A percentile compares a stretch with the other conserved stretches of the same genome.
Evolutionary conservation across 805 yeast genomes (phyloP).

Genomic region (Zygoascus tannicola): DNA sequence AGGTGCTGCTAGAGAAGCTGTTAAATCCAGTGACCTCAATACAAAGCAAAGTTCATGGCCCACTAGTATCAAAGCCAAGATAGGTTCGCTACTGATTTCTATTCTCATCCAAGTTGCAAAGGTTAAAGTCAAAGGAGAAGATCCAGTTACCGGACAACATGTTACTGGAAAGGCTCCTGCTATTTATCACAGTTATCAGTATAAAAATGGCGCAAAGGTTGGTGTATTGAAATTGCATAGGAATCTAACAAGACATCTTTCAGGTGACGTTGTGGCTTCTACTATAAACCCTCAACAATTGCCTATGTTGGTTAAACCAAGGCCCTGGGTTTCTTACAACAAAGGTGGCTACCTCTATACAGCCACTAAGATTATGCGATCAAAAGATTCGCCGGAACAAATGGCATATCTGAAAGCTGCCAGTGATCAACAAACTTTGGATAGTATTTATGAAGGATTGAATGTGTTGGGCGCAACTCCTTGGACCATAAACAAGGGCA

Average conservation of each 20-base stretch:
- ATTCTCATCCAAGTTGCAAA: constrained; percentile 73
- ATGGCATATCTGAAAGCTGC: constrained; percentile 82
- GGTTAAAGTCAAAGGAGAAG: constrained; percentile 67
- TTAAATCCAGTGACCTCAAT: constrained; percentile 27
- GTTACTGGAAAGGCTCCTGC: constrained; percentile 82
- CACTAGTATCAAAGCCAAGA: constrained; percentile 47
- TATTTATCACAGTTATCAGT: constrained; percentile 80
- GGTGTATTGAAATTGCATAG: constrained; percentile 78
- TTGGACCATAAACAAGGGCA: constrained; percentile 78
- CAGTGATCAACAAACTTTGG: constrained; percentile 54
- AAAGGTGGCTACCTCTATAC: constrained; percentile 78
- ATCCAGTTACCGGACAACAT: constrained; percentile 62
- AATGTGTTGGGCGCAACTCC: constrained; percentile 80
- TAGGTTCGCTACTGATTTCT: constrained; percentile 75
- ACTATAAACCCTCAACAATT: constrained; percentile 72
- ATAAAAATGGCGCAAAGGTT: constrained; percentile 62
- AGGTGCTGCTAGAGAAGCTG: constrained; percentile 25
- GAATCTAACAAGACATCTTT: constrained; percentile 53
- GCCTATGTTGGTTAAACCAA: constrained; percentile 90
- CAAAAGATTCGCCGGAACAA: constrained; percentile 83
- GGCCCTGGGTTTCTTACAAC: constrained; percentile 74
- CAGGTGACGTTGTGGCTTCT: constrained; percentile 55
- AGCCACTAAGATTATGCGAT: constrained; percentile 56
- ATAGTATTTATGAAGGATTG: constrained; percentile 64
- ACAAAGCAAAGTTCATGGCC: constrained; percentile 40